Base-by-base conservation (phyloP, 495 filamentous ascomycete genomes). In the Umbilicaria muhlenbergii region DNA sequence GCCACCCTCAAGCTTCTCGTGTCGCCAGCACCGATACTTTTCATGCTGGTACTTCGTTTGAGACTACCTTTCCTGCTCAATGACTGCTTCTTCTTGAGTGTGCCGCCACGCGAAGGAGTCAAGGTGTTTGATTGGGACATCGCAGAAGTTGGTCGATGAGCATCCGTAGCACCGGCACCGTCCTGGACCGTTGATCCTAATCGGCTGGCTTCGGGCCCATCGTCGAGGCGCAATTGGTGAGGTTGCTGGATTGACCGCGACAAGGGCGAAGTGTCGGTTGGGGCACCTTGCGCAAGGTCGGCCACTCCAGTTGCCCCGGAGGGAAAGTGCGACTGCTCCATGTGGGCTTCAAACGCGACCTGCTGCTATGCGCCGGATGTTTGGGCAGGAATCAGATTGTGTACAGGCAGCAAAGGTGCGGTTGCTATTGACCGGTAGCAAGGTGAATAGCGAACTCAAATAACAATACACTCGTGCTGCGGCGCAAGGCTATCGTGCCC, bases 21-120 rank as follows among this genome's bases (percentile, higher is more conserved):
- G 57, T 86, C 92, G 13, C 83, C 86, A 11, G 87, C 83, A 46
- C 76, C 78, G 62, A 80, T 74, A 50, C 75, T 82, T 33, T 80
- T 64, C 18, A 78, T 75, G 57, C 86, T 93, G 34, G 78, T 73
- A 56, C 77, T 85, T 45, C 88, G 77, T 57, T 80, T 84, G 58
- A 93, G 56, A 51, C 85, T 92, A 6, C 66, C 73, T 41, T 68
- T 77, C 49, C 80, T 73, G 39, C 77, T 77, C 34, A 95, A 50
- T 7, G 86, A 92, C 5, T 66, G 67, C 62, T 83, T 86, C 70
- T 96, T 95, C 61, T 81, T 86, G 48, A 96, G 63, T 2, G 87
- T 94, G 37, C 81, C 78, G 36, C 78, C 71, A 38, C 86, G 68
- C 36, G 83, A 79, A 13, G 83, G 69, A 28, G 66, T 68, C 40